Evolutionary conservation across 2,329 filamentous ascomycete genomes (phyloP).

Genomic region (Fusarium siculi): DNA sequence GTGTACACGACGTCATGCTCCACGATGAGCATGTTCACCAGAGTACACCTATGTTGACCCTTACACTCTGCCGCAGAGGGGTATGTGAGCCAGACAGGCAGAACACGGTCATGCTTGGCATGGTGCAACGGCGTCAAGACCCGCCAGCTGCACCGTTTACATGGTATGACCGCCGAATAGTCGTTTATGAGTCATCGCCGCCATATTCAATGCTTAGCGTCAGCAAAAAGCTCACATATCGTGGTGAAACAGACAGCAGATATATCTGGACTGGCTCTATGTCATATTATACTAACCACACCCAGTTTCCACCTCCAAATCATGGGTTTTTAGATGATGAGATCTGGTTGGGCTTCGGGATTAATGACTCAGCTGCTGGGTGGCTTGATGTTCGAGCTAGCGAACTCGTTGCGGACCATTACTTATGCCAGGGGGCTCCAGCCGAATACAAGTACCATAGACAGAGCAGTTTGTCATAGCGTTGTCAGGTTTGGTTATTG

Average conservation of each 20-base stretch:
- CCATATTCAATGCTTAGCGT: conserved; percentile 36
- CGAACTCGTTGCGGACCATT: conserved; percentile 30
- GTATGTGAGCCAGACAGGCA: conserved; percentile 17
- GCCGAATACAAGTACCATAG: conserved; percentile 18
- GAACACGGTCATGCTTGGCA: conserved; percentile 36
- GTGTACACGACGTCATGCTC: conserved; percentile 33
- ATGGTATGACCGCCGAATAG: conserved; percentile 36
- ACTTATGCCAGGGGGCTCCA: conserved; percentile 27
- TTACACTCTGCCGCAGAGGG: conserved; percentile 35
- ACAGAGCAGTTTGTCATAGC: conserved; percentile 9
- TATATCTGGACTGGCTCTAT: conserved; percentile 36
- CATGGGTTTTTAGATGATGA: conserved; percentile 36
- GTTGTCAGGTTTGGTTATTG: too few relatives aligned
- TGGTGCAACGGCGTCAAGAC: conserved; percentile 32
- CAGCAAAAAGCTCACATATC: conserved; percentile 34
- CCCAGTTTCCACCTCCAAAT: conserved; percentile 8
- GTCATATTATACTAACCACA: conserved; percentile 26
- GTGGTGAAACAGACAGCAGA: conserved; percentile 26
- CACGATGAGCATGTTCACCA: conserved; percentile 27
- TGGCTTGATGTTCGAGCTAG: conserved; percentile 33
- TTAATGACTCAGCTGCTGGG: conserved; percentile 30
- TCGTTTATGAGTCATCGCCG: conserved; percentile 20
- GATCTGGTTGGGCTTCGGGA: conserved; percentile 36
- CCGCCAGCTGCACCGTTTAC: background rate
- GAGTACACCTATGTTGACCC: conserved; percentile 32